A percentile compares a stretch with the other conserved stretches of the same genome.
phyloP scores from a whole-genome alignment of 192 early-diverging fungal species.

The Rhizoclosmatium sp. region DNA sequence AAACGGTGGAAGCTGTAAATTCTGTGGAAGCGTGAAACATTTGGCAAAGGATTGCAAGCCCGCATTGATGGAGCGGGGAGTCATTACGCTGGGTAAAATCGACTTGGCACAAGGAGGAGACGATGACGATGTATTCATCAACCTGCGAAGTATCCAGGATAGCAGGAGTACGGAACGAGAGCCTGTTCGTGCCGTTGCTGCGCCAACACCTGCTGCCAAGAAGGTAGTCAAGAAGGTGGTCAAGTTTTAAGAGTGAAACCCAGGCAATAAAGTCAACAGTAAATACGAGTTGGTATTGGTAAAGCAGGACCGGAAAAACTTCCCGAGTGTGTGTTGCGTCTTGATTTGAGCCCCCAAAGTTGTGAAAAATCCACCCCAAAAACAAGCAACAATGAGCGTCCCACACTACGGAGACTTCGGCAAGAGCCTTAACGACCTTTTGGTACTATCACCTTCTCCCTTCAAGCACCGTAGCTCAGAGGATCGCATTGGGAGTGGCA shows the following conservation, averaged over 20 bases:
- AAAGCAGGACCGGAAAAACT: not conserved
- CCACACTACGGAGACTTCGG: slow-evolving; percentile 93
- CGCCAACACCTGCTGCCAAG: not conserved
- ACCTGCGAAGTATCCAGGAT: slow-evolving; percentile 64
- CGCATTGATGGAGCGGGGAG: slow-evolving; percentile 59
- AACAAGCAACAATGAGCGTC: slow-evolving; percentile 58
- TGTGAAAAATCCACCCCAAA: not conserved
- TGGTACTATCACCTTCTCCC: slow-evolving; percentile 43
- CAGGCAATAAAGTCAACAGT: not conserved
- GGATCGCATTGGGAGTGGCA: not conserved
- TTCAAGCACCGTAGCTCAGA: not conserved
- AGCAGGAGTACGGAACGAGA: not conserved
- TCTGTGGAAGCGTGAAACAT: slow-evolving; percentile 88
- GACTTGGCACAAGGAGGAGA: slow-evolving; percentile 88
- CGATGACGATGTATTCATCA: slow-evolving; percentile 90
- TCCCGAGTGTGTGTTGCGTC: too few relatives aligned
- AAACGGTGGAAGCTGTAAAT: slow-evolving; percentile 88
- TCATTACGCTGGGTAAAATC: slow-evolving; percentile 76
- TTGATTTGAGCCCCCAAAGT: too few relatives aligned
- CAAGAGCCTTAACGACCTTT: slow-evolving; percentile 93
- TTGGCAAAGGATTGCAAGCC: slow-evolving; percentile 82
- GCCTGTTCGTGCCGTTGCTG: not conserved
- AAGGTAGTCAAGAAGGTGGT: slow-evolving; percentile 33
- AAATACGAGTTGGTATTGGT: not conserved
- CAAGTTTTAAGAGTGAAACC: slow-evolving; percentile 8